phyloP scores from a whole-genome alignment of 108 stramenopile species.

The Nannochloropsis oceanica region DNA sequence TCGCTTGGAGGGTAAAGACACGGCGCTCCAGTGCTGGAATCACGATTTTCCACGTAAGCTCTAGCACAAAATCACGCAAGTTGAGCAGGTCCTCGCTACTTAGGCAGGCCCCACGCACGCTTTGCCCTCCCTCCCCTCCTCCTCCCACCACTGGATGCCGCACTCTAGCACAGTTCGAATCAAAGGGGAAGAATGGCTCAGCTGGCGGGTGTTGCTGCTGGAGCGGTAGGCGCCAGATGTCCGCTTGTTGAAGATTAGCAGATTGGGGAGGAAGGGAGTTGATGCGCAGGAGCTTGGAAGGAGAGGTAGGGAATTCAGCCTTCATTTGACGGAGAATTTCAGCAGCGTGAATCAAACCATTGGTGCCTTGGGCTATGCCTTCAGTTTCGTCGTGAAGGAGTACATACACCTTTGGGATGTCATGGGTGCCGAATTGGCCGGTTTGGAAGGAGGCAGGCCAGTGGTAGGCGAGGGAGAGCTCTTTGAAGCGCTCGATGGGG shows the following conservation, averaged over 20 bases:
- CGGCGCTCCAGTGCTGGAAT: slow-evolving; percentile 27
- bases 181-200: background rate
- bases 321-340: slow-evolving; percentile 1
- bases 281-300: slow-evolving; percentile 24
- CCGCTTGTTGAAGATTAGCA: slow-evolving; percentile 6
- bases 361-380: slow-evolving; percentile 1
- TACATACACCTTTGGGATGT: slow-evolving; percentile 10
- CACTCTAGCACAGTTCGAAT: background rate
- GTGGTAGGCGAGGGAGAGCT: slow-evolving; percentile 9
- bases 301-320: background rate
- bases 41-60: slow-evolving; percentile 6
- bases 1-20: slow-evolving; percentile 5
- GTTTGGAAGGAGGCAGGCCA: slow-evolving; percentile 26
- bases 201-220: background rate
- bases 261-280: slow-evolving; percentile 27
- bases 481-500: slow-evolving; percentile 20
- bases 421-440: slow-evolving; percentile 17
- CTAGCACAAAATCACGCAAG: slow-evolving; percentile 3
- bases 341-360: background rate
- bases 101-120: slow-evolving; percentile 11
- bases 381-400: slow-evolving; percentile 21
- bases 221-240: slow-evolving; percentile 11
- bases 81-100: slow-evolving; percentile 17
- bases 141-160: background rate
- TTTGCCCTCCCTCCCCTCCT: background rate